Conservation (phyloP, 2,329 filamentous ascomycete species). For the Penicillium polonicum region DNA sequence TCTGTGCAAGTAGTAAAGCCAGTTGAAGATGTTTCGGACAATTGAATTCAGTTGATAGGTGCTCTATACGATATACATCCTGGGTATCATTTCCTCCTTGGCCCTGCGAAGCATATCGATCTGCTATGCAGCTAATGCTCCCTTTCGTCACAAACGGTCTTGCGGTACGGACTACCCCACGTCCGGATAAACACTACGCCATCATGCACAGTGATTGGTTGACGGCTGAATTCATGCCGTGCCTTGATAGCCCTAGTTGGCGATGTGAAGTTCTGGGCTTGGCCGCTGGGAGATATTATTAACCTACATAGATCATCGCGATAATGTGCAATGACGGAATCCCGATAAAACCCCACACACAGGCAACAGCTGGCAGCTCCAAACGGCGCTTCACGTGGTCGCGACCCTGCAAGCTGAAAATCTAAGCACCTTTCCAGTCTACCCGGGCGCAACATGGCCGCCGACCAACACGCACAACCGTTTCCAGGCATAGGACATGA, state of each 20-base stretch:
- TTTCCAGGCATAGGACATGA: slow-evolving; percentile 48
- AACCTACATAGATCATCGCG: background rate
- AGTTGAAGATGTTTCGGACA: no score
- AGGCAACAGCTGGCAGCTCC: slow-evolving; percentile 44
- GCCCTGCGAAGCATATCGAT: slow-evolving; percentile 13
- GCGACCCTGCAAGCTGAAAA: slow-evolving; percentile 17
- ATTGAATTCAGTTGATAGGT: background rate
- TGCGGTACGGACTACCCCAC: background rate
- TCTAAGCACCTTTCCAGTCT: slow-evolving; percentile 48
- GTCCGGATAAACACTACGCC: slow-evolving; percentile 22
- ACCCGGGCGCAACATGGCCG: slow-evolving; percentile 47
- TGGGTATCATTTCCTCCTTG: background rate
- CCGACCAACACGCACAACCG: slow-evolving; percentile 48
- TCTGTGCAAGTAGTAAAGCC: no score
- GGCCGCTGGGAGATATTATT: slow-evolving; percentile 19
- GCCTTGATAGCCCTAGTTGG: slow-evolving; percentile 48
- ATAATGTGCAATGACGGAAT: no score
- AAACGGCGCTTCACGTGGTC: no score
- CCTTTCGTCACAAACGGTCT: slow-evolving; percentile 9
- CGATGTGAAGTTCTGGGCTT: slow-evolving; percentile 47
- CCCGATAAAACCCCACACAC: slow-evolving; percentile 30
- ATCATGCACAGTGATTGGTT: slow-evolving; percentile 52
- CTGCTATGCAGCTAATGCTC: slow-evolving; percentile 15
- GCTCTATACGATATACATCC: background rate
- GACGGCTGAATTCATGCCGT: slow-evolving; percentile 43